Percentiles rank a stretch among this genome's conserved stretches.
Evolutionary conservation across 495 filamentous ascomycete genomes (phyloP).

Genomic region (Xylaria bambusicola): DNA sequence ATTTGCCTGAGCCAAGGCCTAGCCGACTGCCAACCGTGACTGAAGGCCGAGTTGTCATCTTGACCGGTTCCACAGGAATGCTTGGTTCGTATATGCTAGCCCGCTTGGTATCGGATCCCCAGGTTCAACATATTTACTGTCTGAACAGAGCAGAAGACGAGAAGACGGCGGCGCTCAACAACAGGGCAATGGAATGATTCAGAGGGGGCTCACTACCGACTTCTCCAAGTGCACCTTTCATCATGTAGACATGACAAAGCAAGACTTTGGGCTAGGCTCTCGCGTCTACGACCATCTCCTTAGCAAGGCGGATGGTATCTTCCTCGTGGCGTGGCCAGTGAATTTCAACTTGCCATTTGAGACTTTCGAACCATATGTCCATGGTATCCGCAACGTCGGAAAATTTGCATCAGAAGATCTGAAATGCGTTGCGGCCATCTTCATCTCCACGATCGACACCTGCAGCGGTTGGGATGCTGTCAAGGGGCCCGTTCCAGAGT

Average conservation of each 20-base stretch:
- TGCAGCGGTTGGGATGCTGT: constrained; percentile 30
- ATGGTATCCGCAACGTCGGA: constrained; percentile 49
- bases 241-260: not conserved
- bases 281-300: constrained; percentile 38
- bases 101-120: not conserved
- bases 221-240: not conserved
- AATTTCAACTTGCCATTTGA: constrained; percentile 56
- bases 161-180: not conserved
- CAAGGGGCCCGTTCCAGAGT: constrained; percentile 41
- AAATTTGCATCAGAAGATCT: constrained; percentile 43
- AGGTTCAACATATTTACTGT: not conserved
- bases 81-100: constrained; percentile 56
- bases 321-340: constrained; percentile 61
- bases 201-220: not conserved
- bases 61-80: constrained; percentile 58
- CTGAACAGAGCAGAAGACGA: not conserved
- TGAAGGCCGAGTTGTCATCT: constrained; percentile 40
- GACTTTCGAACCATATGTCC: constrained; percentile 53
- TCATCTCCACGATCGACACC: constrained; percentile 51
- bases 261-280: not conserved
- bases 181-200: not conserved
- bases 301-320: constrained; percentile 43
- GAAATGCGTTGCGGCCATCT: constrained; percentile 45
- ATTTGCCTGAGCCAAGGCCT: constrained; percentile 3
- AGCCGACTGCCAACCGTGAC: constrained; percentile 26